Evolutionary conservation across 352 stramenopile genomes (phyloP), one percentile per base, ranked within the genome.

Genomic region (Phytophthora foliorum): DNA sequence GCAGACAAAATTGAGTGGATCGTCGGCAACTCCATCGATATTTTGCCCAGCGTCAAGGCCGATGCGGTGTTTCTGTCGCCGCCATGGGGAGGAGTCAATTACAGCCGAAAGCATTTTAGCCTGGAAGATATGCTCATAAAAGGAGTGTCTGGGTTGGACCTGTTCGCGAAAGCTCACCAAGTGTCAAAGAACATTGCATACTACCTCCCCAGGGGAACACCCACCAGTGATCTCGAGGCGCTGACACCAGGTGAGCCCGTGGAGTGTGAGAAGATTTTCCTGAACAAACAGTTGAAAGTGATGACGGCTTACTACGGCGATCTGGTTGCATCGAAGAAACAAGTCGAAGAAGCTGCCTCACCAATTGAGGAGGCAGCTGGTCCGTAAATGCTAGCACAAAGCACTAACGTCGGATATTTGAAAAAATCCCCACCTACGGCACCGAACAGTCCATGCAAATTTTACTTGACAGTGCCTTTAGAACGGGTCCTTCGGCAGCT

Each of bases 1-100:
- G 86, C 85, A 2, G 66, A 98, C 61, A 86, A 90, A 31, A 97
- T 98, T 58, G 92, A 98, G 68, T 97, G 93, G 72, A 95, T 98
- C 52, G 74, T 94, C 31, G 93, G 91, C 19, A 91, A 98, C 67
- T 90, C 90, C 4, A 78, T 96, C 39, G 64, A 88, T 16, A 75
- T 98, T 17, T 61, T 97, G 14, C 84, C 90, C 3, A 84, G 44
- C 4, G 59, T 98, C 4, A 75, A 83, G 9, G 90, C 86, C 8
- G 92, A 98, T 71, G 89, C 81, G 0, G 84, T 98, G 49, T 98
- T 98, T 63, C 82, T 98, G 24, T 98, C 91, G 7, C 93, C 93
- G 16, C 93, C 93, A 0, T 98, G 93, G 93, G 93, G 93, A 41
- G 88, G 88, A 0, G 62, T 89, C 39, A 76, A 96, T 29, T 91